Conservation (phyloP, 371 early-diverging fungal species). For the Mucor mucedo region DNA sequence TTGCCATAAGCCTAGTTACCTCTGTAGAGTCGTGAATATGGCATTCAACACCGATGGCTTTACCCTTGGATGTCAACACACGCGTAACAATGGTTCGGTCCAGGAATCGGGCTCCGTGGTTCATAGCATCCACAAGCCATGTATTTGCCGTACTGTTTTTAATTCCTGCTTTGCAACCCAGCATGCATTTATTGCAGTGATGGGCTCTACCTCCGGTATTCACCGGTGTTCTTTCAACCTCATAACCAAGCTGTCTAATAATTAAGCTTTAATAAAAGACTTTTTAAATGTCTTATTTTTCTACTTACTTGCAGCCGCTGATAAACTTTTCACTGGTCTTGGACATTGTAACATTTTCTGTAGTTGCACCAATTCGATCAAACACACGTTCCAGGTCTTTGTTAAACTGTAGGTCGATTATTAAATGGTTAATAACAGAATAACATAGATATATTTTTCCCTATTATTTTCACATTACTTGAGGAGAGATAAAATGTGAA, state of each 20-base stretch:
- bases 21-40: slow-evolving; percentile 10
- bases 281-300: not conserved
- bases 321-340: slow-evolving; percentile 59
- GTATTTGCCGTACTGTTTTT: slow-evolving; percentile 72
- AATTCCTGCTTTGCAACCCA: slow-evolving; percentile 72
- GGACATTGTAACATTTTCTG: slow-evolving; percentile 59
- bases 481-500: slow-evolving; percentile 54
- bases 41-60: slow-evolving; percentile 57
- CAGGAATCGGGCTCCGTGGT: slow-evolving; percentile 62
- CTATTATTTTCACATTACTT: slow-evolving; percentile 34
- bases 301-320: slow-evolving; percentile 48
- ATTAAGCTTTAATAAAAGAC: slow-evolving; percentile 10
- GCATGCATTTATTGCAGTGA: slow-evolving; percentile 69
- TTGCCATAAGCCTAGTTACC: slow-evolving; percentile 35
- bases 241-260: slow-evolving; percentile 59
- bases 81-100: slow-evolving; percentile 59
- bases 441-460: not conserved
- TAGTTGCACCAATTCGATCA: slow-evolving; percentile 61
- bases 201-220: slow-evolving; percentile 67
- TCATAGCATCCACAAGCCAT: slow-evolving; percentile 70
- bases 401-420: slow-evolving; percentile 9
- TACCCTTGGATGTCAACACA: slow-evolving; percentile 47
- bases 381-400: slow-evolving; percentile 56
- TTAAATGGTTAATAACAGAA: no score
- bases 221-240: slow-evolving; percentile 63